Base-by-base conservation (phyloP, 2,329 filamentous ascomycete species). In the Nothophoma quercina region DNA sequence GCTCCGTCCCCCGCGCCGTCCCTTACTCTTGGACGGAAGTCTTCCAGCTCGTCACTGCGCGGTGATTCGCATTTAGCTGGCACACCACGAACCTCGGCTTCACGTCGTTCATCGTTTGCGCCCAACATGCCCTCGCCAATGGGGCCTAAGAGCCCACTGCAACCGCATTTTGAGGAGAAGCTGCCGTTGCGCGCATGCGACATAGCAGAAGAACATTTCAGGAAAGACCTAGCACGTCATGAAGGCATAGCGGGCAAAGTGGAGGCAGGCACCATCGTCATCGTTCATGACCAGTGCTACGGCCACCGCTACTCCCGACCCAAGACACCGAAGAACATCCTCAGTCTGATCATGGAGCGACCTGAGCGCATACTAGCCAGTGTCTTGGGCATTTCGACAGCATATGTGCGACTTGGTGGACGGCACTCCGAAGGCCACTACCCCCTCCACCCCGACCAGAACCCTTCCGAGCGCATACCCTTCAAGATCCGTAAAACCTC, bases 281-380 rank as follows among this genome's bases (percentile, higher is more conserved):
- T 99, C 23, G 78, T 99, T 2, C 92, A 98, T 66, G 95, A 99
- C 77, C 88, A 89, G 45, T 96, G 93, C 75, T 99, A 98, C 71
- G 93, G 93, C 19, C 95, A 99, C 76, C 88, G 92, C 18, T 99
- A 87, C 74, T 91, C 93, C 9, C 84, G 95, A 35, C 91, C 91
- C 4, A 88, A 89, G 63, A 88, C 91, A 1, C 88, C 86, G 18
- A 88, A 88, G 65, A 82, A 79, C 35, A 83, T 84, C 13, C 81
- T 98, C 1, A 85, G 80, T 65, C 89, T 87, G 50, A 96, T 99
- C 60, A 93, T 99, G 40, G 95, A 99, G 76, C 84, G 95, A 9
- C 95, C 95, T 0, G 95, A 99, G 77, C 83, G 95, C 53, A 87
- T 99, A 59, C 89, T 90, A 63, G 95, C 95, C 4, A 87, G 87